Evolutionary conservation across 257 asterid species (phyloP).

Genomic region (Solanum rostratum): DNA sequence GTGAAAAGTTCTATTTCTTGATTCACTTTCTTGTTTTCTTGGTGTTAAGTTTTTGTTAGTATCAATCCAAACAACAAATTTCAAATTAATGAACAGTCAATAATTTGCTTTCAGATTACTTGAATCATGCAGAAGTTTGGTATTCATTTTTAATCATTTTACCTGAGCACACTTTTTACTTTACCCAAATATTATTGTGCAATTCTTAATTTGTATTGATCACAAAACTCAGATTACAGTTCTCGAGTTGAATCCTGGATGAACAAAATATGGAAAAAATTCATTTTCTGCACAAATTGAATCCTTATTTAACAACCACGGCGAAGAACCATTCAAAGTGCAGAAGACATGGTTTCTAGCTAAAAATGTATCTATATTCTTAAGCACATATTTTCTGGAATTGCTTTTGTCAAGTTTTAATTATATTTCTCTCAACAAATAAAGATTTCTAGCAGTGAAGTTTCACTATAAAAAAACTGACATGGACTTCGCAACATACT

Average conservation of each 20-base stretch:
- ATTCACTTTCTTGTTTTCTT: not conserved
- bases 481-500: constrained; percentile 36
- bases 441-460: not conserved
- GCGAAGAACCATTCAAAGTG: not conserved
- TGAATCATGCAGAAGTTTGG: not conserved
- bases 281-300: not conserved
- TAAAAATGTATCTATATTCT: not conserved
- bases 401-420: not conserved
- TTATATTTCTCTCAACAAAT: not conserved
- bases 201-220: not conserved
- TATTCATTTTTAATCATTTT: not conserved
- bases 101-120: not conserved
- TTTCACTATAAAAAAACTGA: not conserved
- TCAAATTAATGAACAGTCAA: not conserved
- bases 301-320: not conserved
- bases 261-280: not conserved
- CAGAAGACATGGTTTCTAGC: not conserved
- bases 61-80: not conserved
- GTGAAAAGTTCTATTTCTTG: not conserved
- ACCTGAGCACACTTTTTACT: not conserved
- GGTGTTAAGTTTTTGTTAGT: not conserved
- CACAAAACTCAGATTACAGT: not conserved
- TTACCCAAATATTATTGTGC: not conserved
- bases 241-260: not conserved
- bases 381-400: not conserved